Base-by-base conservation (phyloP, 768 basidiomycete genomes). In the Psilocybe azurescens region DNA sequence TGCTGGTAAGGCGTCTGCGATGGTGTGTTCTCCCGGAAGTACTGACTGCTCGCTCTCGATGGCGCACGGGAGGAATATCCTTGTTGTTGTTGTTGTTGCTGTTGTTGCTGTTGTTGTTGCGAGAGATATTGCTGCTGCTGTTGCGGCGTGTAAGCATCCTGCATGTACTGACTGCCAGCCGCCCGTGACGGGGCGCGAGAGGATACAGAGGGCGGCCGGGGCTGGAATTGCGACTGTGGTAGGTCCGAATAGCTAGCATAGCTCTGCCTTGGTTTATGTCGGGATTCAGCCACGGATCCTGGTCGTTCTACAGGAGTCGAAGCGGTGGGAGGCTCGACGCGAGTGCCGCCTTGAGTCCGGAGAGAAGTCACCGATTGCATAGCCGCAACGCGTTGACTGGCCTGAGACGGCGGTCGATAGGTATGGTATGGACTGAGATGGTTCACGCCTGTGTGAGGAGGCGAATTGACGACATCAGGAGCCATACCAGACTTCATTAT, bases 391-490 rank as follows among this genome's bases (percentile, higher is more conserved):
- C 53, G 61, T 9, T 52, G 56, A 16, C 41, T 44, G n/a, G 59
- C 55, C 14, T 58, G 41, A 16, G 63, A 50, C 38, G 67, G 49
- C 13, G 69, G 66, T 5, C 61, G 64, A 59, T 67, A 69, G 7
- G 63, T 59, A 51, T 70, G 67, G 46, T 70, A 64, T 8, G 72
- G 72, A 51, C 70, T 73, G 0, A 73, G 65, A 61, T 73, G 72
- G 51, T 70, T 72, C n/a, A 44, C 58, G 14, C 72, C 71, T 41
- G 71, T 71, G 24, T 72, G 72, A 11, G 68, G 70, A 28, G 72
- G 69, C 18, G 72, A 72, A 14, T 65, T 53, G 30, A 49, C 65
- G 28, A 57, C 51, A 28, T 63, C 59, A 52, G 67, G 68, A 18
- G 66, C 60, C 41, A 66, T 24, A 7, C 68, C 70, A 16, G 71